Percentiles rank a stretch among this genome's conserved stretches.
These are phyloP conservation scores for Lactifluus hygrophoroides DNA, from an alignment of 768 basidiomycete species.

Conservation along the genomic window DNA sequence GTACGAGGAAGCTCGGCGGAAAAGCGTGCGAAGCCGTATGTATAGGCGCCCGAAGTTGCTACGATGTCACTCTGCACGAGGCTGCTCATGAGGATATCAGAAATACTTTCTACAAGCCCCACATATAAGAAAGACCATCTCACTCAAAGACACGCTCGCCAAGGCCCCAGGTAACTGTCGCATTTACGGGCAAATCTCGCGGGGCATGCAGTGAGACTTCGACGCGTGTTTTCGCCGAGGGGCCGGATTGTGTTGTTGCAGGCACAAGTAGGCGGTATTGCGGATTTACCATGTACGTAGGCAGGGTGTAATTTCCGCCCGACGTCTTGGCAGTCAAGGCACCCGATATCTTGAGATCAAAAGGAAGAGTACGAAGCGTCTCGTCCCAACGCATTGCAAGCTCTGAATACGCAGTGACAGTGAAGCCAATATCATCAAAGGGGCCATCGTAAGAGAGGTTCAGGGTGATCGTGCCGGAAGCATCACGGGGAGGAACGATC, in stretches of 20 bases:
- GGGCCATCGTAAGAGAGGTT: slow-evolving; percentile 64
- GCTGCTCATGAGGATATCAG: slow-evolving; percentile 25
- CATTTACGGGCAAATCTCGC: slow-evolving; percentile 64
- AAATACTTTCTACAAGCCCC: background rate
- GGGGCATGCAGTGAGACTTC: slow-evolving; percentile 44
- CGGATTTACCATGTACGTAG: slow-evolving; percentile 85
- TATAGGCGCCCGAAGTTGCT: slow-evolving; percentile 72
- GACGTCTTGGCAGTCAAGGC: slow-evolving; percentile 59
- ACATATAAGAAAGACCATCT: slow-evolving; percentile 23
- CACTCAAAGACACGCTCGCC: slow-evolving; percentile 72
- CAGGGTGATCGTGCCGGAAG: slow-evolving; percentile 39
- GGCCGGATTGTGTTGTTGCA: slow-evolving; percentile 22
- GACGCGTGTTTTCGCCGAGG: slow-evolving; percentile 32
- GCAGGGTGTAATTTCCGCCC: slow-evolving; percentile 75
- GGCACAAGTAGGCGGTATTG: slow-evolving; percentile 68
- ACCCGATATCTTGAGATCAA: slow-evolving; percentile 37
- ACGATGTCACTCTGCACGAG: slow-evolving; percentile 60
- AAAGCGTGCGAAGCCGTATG: slow-evolving; percentile 60
- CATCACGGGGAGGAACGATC: slow-evolving; percentile 3
- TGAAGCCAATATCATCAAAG: slow-evolving; percentile 53
- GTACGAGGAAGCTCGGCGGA: slow-evolving; percentile 47
- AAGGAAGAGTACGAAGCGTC: slow-evolving; percentile 20
- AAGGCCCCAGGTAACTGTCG: slow-evolving; percentile 64
- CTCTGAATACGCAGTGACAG: slow-evolving; percentile 51
- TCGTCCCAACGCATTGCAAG: slow-evolving; percentile 24